Percentiles rank a stretch among this genome's conserved stretches.
Conservation (phyloP, 139 green algal species). For the Gonium pectorale region DNA sequence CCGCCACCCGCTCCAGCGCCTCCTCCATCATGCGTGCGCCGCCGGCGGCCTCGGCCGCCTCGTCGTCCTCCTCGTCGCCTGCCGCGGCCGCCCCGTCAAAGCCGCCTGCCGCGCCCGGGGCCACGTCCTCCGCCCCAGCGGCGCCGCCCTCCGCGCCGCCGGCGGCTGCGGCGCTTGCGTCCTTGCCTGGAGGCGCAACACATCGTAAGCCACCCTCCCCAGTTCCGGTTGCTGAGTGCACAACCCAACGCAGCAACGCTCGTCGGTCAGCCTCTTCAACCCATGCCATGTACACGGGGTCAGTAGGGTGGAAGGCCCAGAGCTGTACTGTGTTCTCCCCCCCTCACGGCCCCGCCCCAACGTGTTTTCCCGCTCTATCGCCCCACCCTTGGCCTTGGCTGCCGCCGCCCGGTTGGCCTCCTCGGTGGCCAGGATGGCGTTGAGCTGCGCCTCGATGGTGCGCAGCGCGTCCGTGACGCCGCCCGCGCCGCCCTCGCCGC, state of each 20-base stretch:
- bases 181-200: constrained; percentile 12
- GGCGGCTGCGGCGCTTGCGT: neutral
- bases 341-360: neutral
- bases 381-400: neutral
- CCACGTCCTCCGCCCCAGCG: neutral
- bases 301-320: too few relatives aligned
- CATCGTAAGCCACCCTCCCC: too few relatives aligned
- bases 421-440: constrained; percentile 34
- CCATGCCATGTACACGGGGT: too few relatives aligned
- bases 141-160: neutral
- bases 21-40: constrained; percentile 52
- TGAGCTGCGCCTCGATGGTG: constrained; percentile 47
- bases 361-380: too few relatives aligned
- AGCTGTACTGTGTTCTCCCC: neutral
- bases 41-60: neutral
- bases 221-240: too few relatives aligned
- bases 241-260: too few relatives aligned
- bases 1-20: constrained; percentile 51
- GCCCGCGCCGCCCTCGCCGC: constrained; percentile 16
- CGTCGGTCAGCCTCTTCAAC: too few relatives aligned
- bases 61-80: constrained; percentile 5
- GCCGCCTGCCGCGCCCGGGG: neutral
- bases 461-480: constrained; percentile 37
- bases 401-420: constrained; percentile 1
- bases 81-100: neutral